Conservation (phyloP, 2,329 filamentous ascomycete species). For the Thielaviopsis ethacetica region DNA sequence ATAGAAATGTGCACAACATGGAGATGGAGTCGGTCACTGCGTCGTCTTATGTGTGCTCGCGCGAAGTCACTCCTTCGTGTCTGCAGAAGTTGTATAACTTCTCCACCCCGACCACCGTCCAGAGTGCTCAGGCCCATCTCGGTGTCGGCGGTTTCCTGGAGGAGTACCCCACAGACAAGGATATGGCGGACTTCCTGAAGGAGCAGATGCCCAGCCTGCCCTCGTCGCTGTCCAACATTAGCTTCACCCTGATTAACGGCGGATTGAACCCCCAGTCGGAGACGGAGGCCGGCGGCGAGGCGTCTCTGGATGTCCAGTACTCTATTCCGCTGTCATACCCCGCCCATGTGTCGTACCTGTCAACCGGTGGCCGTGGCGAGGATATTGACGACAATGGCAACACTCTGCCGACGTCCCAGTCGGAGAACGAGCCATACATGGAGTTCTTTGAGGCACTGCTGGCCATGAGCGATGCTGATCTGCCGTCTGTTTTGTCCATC, state of each 20-base stretch:
- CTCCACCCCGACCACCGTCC: conserved; percentile 17
- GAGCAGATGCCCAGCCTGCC: conserved; percentile 22
- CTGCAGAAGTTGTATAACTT: conserved; percentile 31
- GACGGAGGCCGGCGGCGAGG: conserved; percentile 25
- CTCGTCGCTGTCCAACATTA: conserved; percentile 23
- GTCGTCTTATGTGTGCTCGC: conserved; percentile 17
- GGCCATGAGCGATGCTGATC: conserved; percentile 22
- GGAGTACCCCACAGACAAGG: conserved; percentile 28
- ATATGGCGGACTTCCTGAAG: conserved; percentile 24
- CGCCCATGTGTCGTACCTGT: conserved; percentile 27
- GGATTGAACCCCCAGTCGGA: conserved; percentile 27
- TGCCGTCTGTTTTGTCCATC: conserved; percentile 40
- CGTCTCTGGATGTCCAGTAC: conserved; percentile 32
- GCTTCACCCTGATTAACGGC: conserved; percentile 25
- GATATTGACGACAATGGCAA: conserved; percentile 25
- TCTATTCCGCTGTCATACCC: conserved; percentile 29
- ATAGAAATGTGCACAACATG: conserved; percentile 12
- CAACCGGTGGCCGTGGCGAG: conserved; percentile 27
- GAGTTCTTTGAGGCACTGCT: conserved; percentile 36
- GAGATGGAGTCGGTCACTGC: background rate
- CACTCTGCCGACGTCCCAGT: conserved; percentile 16
- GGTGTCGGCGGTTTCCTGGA: conserved; percentile 35
- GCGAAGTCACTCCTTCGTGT: conserved; percentile 23
- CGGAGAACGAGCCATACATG: conserved; percentile 40
- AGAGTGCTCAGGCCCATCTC: conserved; percentile 19